These are phyloP conservation scores for Candida adriatica DNA, from an alignment of 805 yeast genomes.

Conservation along the genomic window DNA sequence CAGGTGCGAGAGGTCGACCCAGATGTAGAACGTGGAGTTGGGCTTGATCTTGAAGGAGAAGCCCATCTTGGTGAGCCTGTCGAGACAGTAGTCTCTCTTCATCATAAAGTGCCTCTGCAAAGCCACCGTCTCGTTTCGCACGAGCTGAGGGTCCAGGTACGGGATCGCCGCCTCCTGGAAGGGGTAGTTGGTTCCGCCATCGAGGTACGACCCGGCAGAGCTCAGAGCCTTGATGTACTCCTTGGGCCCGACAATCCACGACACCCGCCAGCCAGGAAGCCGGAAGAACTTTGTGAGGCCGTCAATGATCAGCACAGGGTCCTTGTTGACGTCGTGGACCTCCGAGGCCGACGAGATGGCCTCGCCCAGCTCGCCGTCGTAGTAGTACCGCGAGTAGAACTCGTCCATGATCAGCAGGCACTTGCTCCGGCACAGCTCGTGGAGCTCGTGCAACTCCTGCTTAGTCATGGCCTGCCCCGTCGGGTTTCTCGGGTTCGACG, in stretches of 20 bases:
- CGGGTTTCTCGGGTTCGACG: constrained; percentile 59
- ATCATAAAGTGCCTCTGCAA: constrained; percentile 48
- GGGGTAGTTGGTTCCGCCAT: constrained; percentile 57
- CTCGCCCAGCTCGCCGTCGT: constrained; percentile 46
- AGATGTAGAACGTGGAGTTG: constrained; percentile 51
- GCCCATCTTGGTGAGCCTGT: constrained; percentile 45
- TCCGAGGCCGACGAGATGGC: constrained; percentile 43
- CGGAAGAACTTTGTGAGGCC: constrained; percentile 57
- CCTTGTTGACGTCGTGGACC: constrained; percentile 47
- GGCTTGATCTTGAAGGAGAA: constrained; percentile 44
- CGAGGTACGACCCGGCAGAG: constrained; percentile 53
- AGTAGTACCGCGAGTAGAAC: constrained; percentile 52
- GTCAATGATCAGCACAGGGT: constrained; percentile 53
- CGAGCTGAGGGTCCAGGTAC: constrained; percentile 44
- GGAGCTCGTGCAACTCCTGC: constrained; percentile 40
- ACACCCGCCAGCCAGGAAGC: constrained; percentile 58
- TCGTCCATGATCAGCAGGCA: constrained; percentile 60
- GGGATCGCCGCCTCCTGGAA: constrained; percentile 55
- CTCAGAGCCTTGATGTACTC: constrained; percentile 47
- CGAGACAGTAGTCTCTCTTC: constrained; percentile 50
- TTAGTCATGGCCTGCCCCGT: constrained; percentile 49
- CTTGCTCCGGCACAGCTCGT: constrained; percentile 41
- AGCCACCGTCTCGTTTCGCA: constrained; percentile 47
- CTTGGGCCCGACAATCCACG: constrained; percentile 60
- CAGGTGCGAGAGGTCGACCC: constrained; percentile 49